phyloP scores from a whole-genome alignment of 495 filamentous ascomycete species.

The Chaetomidium leptoderma region DNA sequence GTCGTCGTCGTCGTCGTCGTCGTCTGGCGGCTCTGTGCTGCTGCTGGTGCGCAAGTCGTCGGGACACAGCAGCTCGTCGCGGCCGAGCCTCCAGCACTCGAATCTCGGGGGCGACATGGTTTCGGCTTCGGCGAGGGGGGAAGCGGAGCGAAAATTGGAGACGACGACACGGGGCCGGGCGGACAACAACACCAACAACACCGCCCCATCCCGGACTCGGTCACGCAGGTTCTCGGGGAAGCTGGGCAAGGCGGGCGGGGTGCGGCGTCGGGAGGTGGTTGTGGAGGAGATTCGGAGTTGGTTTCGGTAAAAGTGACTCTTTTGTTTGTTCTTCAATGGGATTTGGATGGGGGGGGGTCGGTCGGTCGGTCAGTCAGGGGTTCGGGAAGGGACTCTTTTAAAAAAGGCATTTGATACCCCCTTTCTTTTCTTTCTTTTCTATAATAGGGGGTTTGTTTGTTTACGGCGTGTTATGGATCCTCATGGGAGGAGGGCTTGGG shows the following conservation, averaged over 20 bases:
- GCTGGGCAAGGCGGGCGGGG: conserved; percentile 34
- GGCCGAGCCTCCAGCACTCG: conserved; percentile 18
- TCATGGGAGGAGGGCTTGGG: no score
- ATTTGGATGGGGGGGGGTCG: not conserved
- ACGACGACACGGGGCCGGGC: not conserved
- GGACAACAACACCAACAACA: not conserved
- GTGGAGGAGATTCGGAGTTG: conserved; percentile 42
- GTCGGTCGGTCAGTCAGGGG: not conserved
- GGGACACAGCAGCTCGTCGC: no score
- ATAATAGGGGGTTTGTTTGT: no score
- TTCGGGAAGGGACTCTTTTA: not conserved
- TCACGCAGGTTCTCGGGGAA: conserved; percentile 23
- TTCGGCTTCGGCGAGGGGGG: conserved; percentile 21
- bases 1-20: no score
- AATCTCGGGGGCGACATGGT: conserved; percentile 16
- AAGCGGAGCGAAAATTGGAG: not conserved
- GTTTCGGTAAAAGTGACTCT: conserved; percentile 31
- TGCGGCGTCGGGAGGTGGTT: conserved; percentile 37
- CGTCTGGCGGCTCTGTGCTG: no score
- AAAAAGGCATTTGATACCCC: no score
- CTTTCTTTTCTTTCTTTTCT: no score
- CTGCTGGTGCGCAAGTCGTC: no score
- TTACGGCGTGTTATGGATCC: no score
- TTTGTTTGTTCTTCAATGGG: not conserved
- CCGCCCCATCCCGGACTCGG: not conserved